Evolutionary conservation across 108 stramenopile species (phyloP).

Genomic region (Fragilaria radians): DNA sequence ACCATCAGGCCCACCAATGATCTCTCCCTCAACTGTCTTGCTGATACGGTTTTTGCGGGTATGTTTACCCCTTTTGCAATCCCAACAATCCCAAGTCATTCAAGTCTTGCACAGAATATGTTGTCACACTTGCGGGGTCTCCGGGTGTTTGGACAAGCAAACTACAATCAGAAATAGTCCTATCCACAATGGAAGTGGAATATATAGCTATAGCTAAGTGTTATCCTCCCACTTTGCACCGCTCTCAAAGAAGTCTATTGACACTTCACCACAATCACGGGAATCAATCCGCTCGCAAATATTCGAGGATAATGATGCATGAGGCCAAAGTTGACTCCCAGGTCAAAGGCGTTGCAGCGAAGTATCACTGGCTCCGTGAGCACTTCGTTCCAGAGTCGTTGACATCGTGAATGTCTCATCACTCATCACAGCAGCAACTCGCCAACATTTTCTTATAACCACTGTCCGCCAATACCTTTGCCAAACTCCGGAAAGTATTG

Average conservation of each 20-base stretch:
- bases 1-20: slow-evolving; percentile 9
- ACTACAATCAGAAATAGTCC: slow-evolving; percentile 19
- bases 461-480: slow-evolving; percentile 7
- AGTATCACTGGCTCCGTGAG: slow-evolving; percentile 28
- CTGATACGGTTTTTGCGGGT: slow-evolving; percentile 24
- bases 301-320: slow-evolving; percentile 26
- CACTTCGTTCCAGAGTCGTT: slow-evolving; percentile 5
- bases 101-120: slow-evolving; percentile 18
- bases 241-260: slow-evolving; percentile 11
- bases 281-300: not conserved
- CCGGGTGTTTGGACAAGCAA: slow-evolving; percentile 16
- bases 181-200: slow-evolving; percentile 32
- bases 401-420: not conserved
- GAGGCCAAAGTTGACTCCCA: slow-evolving; percentile 16
- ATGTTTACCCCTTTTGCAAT: not conserved
- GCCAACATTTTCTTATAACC: slow-evolving; percentile 39
- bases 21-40: slow-evolving; percentile 17
- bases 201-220: slow-evolving; percentile 13
- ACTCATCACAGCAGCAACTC: slow-evolving; percentile 18
- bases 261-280: not conserved
- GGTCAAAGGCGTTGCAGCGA: slow-evolving; percentile 29
- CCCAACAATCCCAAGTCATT: slow-evolving; percentile 1
- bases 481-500: slow-evolving; percentile 10
- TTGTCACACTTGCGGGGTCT: slow-evolving; percentile 12
- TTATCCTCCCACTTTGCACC: slow-evolving; percentile 19